A percentile compares a stretch with the other conserved stretches of the same genome.
phyloP scores from a whole-genome alignment of 1,284 basidiomycete genomes.

The Amylostereum chailletii region DNA sequence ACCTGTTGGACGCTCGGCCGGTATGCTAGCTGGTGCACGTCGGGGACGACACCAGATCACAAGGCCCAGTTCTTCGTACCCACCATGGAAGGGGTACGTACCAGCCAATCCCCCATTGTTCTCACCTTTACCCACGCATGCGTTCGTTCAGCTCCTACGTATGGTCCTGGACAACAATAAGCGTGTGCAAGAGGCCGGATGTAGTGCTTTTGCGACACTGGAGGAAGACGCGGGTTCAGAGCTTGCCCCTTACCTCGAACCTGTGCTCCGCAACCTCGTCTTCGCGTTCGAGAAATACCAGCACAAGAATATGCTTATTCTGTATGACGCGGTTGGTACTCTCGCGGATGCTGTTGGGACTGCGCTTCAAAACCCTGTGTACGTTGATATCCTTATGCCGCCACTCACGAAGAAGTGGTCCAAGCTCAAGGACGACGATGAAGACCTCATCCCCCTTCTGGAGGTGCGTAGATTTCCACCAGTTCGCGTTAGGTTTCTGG shows the following conservation, averaged over 20 bases:
- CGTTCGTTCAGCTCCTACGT: slow-evolving; percentile 62
- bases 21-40: slow-evolving; percentile 94
- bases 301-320: slow-evolving; percentile 97
- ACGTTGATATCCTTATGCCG: slow-evolving; percentile 95
- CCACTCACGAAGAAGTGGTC: slow-evolving; percentile 89
- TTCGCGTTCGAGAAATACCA: slow-evolving; percentile 98
- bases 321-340: slow-evolving; percentile 98
- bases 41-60: slow-evolving; percentile 77
- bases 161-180: slow-evolving; percentile 99
- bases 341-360: slow-evolving; percentile 93
- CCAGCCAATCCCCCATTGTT: slow-evolving; percentile 6
- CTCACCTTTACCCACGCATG: slow-evolving; percentile 3
- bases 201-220: slow-evolving; percentile 95
- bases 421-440: slow-evolving; percentile 83
- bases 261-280: slow-evolving; percentile 90
- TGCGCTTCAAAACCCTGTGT: slow-evolving; percentile 79
- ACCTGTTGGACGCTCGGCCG: slow-evolving; percentile 99
- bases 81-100: slow-evolving; percentile 92
- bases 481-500: slow-evolving; percentile 7
- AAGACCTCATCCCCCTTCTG: slow-evolving; percentile 89
- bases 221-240: slow-evolving; percentile 94
- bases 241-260: slow-evolving; percentile 90
- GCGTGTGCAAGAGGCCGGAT: slow-evolving; percentile 98
- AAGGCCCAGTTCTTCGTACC: slow-evolving; percentile 89
- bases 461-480: slow-evolving; percentile 50